Evolutionary conservation across 108 stramenopile species (phyloP).

Genomic region (Cyclotella atomus): DNA sequence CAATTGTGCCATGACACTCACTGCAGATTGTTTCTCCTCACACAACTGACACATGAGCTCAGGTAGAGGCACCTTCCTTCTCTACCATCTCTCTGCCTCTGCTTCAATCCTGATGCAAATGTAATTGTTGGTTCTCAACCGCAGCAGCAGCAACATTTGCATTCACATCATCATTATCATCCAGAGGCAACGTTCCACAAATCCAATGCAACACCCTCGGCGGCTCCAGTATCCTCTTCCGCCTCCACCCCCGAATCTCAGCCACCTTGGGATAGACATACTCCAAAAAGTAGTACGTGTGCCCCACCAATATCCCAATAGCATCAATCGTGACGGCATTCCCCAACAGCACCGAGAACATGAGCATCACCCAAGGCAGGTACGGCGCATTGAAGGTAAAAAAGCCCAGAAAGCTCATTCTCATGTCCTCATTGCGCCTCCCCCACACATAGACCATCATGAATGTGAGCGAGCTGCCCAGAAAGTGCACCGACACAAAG

Average conservation of each 20-base stretch:
- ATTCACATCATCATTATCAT: neutral
- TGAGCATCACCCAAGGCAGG: constrained; percentile 96
- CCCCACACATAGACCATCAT: constrained; percentile 99
- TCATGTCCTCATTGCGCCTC: constrained; percentile 83
- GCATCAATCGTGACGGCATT: constrained; percentile 82
- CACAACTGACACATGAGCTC: no score
- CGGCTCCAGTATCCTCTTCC: constrained; percentile 78
- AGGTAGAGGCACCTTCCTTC: no score
- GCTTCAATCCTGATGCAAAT: constrained; percentile 52
- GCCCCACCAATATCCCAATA: constrained; percentile 97
- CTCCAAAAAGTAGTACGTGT: constrained; percentile 96
- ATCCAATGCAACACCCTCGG: constrained; percentile 76
- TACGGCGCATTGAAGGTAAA: constrained; percentile 96
- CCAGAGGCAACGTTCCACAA: constrained; percentile 66
- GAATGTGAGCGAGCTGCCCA: constrained; percentile 94
- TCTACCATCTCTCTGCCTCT: no score
- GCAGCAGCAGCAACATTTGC: no score
- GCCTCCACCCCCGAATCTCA: constrained; percentile 89
- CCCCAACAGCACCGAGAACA: constrained; percentile 86
- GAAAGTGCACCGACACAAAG: constrained; percentile 84
- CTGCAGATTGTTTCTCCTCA: no score
- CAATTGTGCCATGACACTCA: no score
- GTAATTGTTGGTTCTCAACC: no score
- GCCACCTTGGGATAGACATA: constrained; percentile 96
- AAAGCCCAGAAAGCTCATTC: constrained; percentile 95